Evolutionary conservation across 192 early-diverging fungal genomes (phyloP), one percentile per base, ranked within the genome.

Genomic region (Coemansia sp.): DNA sequence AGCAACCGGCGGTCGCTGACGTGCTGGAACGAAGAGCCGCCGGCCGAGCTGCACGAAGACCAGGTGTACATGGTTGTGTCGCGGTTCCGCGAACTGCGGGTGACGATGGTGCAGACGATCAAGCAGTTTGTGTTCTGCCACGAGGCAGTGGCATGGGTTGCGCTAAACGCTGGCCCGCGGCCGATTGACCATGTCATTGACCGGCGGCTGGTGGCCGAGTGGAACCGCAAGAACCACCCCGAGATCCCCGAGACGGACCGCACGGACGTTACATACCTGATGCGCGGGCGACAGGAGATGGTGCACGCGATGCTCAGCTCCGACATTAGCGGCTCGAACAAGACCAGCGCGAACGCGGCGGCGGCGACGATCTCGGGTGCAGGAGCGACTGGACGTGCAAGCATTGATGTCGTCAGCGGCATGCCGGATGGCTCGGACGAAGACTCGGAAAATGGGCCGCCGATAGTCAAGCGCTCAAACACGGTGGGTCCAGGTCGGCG

Each of bases 61-160:
- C 50, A 86, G 28, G 80, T 92, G 15, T 83, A 78, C 22, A 69
- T 81, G 46, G 66, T 82, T 0, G 79, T 90, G 40, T 72, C 70
- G 28, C 67, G 73, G 5, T 83, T 94, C 60, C 70, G 91, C 53
- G 81, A 85, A 58, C 89, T 91, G 56, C 81, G 92, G 22, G 67
- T 93, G 26, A 76, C 79, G 9, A 86, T 90, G 82, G 91, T 94
- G n/a, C 91, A 94, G 68, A 87, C 86, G 2, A 57, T 86, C 30
- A 56, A 75, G 36, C 91, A 94, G 75, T 94, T 84, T 78, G 84
- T 81, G 19, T 91, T 90, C 59, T 89, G 87, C 65, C 90, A 93
- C 55, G 88, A 92, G 53, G 84, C 89, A 2, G 66, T 90, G 50
- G 55, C 70, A 41, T 87, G 84, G 84, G 64, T 62, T 17, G 54